Percentiles rank a stretch among this genome's conserved stretches.
Conservation (phyloP, 768 basidiomycete genomes). For the Auricularia heimuer region DNA sequence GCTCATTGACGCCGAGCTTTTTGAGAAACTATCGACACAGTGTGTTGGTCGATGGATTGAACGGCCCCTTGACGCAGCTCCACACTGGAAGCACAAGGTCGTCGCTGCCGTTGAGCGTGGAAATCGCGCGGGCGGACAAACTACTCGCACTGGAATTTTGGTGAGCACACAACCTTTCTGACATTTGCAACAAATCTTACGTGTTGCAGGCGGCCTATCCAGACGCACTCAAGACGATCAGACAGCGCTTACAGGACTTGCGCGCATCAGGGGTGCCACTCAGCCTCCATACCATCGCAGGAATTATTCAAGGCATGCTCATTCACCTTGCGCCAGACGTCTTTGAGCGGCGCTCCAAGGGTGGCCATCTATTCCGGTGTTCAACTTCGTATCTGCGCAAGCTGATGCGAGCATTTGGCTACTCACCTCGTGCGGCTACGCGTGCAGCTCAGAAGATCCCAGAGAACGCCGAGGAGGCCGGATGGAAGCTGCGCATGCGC, state of each 20-base stretch:
- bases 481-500: conserved; percentile 12
- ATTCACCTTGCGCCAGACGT: conserved; percentile 17
- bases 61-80: background rate
- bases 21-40: background rate
- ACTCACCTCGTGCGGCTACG: conserved; percentile 21
- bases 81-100: background rate
- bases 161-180: background rate
- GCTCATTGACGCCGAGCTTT: conserved; percentile 67
- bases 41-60: background rate
- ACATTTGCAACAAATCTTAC: no score
- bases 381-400: conserved; percentile 19
- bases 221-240: conserved; percentile 12
- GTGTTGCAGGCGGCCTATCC: conserved; percentile 3
- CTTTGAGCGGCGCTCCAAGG: conserved; percentile 14
- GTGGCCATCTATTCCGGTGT: conserved; percentile 21
- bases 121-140: background rate
- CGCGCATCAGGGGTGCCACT: conserved; percentile 16
- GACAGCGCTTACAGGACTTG: conserved; percentile 11
- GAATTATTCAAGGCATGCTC: conserved; percentile 22
- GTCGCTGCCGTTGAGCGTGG: background rate
- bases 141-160: background rate
- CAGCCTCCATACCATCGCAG: conserved; percentile 18
- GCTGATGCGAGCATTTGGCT: conserved; percentile 16
- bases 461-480: conserved; percentile 16
- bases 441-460: conserved; percentile 29